These are phyloP conservation scores for Hanseniaspora pseudoguilliermondii DNA, from an alignment of 805 yeast species.

Conservation along the genomic window DNA sequence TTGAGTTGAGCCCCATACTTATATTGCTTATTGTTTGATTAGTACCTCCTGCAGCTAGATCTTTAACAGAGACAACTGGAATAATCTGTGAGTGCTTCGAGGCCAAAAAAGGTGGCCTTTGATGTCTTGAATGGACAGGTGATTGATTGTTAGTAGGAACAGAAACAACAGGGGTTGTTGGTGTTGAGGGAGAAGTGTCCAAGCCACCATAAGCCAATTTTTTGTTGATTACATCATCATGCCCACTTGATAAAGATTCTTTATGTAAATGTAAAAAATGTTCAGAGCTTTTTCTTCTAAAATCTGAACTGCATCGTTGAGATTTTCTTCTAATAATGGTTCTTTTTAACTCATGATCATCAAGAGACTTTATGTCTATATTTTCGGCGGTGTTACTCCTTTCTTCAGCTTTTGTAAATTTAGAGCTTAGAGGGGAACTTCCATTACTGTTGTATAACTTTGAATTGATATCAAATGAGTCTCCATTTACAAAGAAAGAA, in stretches of 20 bases:
- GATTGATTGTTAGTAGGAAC: background rate
- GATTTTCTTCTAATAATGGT: background rate
- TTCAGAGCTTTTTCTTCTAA: slow-evolving; percentile 8
- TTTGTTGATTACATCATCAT: background rate
- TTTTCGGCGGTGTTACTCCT: background rate
- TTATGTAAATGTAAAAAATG: background rate
- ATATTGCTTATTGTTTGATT: background rate
- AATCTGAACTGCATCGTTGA: background rate
- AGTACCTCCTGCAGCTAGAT: background rate
- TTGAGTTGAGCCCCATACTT: background rate
- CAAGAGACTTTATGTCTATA: background rate
- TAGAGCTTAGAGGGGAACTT: background rate
- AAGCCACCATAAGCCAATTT: background rate
- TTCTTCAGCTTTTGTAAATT: background rate
- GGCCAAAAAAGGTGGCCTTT: slow-evolving; percentile 25
- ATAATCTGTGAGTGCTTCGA: slow-evolving; percentile 27
- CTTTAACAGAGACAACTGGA: slow-evolving; percentile 19
- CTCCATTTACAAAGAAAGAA: background rate
- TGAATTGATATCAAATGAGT: background rate
- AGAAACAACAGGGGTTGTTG: slow-evolving; percentile 3
- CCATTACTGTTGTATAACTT: background rate
- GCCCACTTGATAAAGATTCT: background rate
- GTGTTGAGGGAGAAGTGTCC: background rate
- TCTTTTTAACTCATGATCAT: background rate
- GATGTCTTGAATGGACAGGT: slow-evolving; percentile 14